phyloP scores from a whole-genome alignment of 1,284 basidiomycete genomes.

The Boletus holoroseus region DNA sequence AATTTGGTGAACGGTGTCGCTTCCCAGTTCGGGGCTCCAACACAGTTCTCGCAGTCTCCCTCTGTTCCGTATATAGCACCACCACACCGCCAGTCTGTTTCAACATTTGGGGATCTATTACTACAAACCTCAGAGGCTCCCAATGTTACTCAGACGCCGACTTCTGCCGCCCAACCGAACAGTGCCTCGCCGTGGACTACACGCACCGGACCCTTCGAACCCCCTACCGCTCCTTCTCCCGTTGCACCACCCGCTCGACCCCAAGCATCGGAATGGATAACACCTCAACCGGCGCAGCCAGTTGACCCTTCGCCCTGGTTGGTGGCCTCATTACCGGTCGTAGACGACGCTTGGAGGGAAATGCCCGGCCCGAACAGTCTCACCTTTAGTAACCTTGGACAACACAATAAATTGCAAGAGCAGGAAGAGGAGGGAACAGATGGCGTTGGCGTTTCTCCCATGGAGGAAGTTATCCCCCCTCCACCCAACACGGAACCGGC shows the following conservation, averaged over 20 bases:
- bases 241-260: slow-evolving; percentile 21
- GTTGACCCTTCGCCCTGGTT: slow-evolving; percentile 52
- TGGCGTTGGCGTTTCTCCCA: slow-evolving; percentile 9
- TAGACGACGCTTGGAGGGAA: slow-evolving; percentile 46
- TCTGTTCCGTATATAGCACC: slow-evolving; percentile 26
- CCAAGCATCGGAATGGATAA: slow-evolving; percentile 33
- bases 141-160: slow-evolving; percentile 18
- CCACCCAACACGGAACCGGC: slow-evolving; percentile 9
- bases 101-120: slow-evolving; percentile 25
- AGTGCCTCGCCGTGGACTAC: slow-evolving; percentile 25
- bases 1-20: slow-evolving; percentile 20
- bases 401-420: slow-evolving; percentile 46
- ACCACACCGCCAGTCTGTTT: slow-evolving; percentile 20
- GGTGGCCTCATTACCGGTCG: slow-evolving; percentile 39
- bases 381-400: slow-evolving; percentile 53
- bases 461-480: slow-evolving; percentile 14
- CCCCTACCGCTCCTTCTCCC: slow-evolving; percentile 26
- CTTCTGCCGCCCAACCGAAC: slow-evolving; percentile 25
- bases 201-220: slow-evolving; percentile 18
- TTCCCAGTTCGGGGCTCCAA: slow-evolving; percentile 19
- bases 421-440: slow-evolving; percentile 20
- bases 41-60: slow-evolving; percentile 28
- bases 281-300: slow-evolving; percentile 17
- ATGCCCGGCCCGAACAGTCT: slow-evolving; percentile 43
- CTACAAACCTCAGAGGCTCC: slow-evolving; percentile 21